Evolutionary conservation across 169 alveolate species (phyloP).

Genomic region (Cryptosporidium sp.): DNA sequence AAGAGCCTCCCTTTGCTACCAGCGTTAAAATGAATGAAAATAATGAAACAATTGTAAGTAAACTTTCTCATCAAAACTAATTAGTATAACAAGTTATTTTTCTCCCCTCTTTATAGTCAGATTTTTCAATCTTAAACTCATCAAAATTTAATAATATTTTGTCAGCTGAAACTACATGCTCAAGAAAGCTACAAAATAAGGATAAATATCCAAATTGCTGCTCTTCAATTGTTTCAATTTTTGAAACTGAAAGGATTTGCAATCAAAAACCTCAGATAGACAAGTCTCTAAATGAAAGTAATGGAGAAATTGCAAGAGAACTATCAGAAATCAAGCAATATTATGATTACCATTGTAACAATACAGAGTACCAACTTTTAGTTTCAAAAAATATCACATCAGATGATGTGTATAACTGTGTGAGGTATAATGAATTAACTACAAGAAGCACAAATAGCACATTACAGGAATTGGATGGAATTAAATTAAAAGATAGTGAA

Average conservation of each 20-base stretch:
- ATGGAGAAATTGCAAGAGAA: background rate
- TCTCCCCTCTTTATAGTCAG: background rate
- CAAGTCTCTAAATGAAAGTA: background rate
- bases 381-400: conserved; percentile 34
- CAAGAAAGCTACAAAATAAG: conserved; percentile 14
- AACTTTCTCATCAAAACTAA: background rate
- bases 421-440: conserved; percentile 10
- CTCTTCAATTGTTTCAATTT: conserved; percentile 23
- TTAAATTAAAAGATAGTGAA: background rate
- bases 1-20: background rate
- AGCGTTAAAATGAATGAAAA: background rate
- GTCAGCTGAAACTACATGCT: conserved; percentile 23
- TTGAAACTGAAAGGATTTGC: conserved; percentile 36
- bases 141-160: background rate
- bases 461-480: background rate
- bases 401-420: conserved; percentile 28
- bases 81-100: background rate
- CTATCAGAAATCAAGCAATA: background rate
- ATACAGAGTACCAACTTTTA: conserved; percentile 5
- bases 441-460: background rate
- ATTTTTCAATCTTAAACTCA: background rate
- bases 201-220: conserved; percentile 30
- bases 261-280: background rate
- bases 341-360: conserved; percentile 28
- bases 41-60: background rate